These are phyloP conservation scores for Eimeria maxima DNA, from an alignment of 169 alveolate species.

Conservation along the genomic window DNA sequence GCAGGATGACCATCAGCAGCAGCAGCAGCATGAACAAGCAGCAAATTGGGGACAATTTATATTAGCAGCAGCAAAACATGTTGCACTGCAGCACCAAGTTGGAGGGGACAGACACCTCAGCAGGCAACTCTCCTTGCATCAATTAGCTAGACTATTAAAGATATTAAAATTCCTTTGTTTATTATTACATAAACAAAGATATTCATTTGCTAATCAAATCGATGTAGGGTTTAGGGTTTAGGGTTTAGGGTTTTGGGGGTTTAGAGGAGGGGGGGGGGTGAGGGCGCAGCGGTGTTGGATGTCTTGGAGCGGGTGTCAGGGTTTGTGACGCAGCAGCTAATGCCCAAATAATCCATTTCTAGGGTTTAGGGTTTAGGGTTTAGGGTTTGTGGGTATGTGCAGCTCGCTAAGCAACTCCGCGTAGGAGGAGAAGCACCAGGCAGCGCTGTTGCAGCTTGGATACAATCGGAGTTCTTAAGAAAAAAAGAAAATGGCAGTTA, in stretches of 20 bases:
- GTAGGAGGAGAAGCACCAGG: slow-evolving; percentile 18
- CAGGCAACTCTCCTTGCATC: slow-evolving; percentile 2
- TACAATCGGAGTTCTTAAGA: neutral
- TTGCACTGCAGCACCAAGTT: neutral
- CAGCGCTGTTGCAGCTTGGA: slow-evolving; percentile 19
- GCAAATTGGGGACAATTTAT: slow-evolving; percentile 18
- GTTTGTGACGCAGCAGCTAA: too few species aligned
- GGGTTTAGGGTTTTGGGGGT: slow-evolving; percentile 8
- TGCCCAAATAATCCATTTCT: too few species aligned
- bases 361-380: slow-evolving; percentile 15
- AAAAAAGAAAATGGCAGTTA: neutral
- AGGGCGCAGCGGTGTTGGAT: too few species aligned
- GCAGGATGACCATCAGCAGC: too few species aligned
- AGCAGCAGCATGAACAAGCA: slow-evolving; percentile 35
- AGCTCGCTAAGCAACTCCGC: slow-evolving; percentile 46
- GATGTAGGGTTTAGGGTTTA: slow-evolving; percentile 46
- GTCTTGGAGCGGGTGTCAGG: too few species aligned
- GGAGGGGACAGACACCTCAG: slow-evolving; percentile 18
- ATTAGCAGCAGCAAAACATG: slow-evolving; percentile 33
- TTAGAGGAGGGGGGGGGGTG: slow-evolving; percentile 11
- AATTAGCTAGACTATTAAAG: slow-evolving; percentile 36
- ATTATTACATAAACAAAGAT: neutral
- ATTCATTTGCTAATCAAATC: neutral
- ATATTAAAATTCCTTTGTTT: slow-evolving; percentile 30
- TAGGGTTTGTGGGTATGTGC: slow-evolving; percentile 33